Evolutionary conservation across 1,284 basidiomycete species (phyloP), one percentile per base, ranked within the genome.

Genomic region (Marasmius tenuissimus): DNA sequence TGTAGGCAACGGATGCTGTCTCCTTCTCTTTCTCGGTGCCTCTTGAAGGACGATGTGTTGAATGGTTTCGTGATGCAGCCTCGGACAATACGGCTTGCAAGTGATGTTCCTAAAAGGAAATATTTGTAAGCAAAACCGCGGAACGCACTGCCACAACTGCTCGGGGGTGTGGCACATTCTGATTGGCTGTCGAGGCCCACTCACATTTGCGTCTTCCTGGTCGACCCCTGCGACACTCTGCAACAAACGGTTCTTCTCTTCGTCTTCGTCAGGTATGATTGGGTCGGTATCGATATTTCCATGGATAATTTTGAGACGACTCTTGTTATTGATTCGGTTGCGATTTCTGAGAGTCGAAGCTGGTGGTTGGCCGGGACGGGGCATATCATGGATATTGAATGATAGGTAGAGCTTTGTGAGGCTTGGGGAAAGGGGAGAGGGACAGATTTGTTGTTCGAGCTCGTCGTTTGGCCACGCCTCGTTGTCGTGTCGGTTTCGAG

Each of bases 261-360:
- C 90, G 67, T 92, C 91, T 72, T 92, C 91, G 68, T 92, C 91
- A 65, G 90, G 83, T 62, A 92, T 88, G 73, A 93, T 82, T 66
- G 89, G 84, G 76, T 94, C 91, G 57, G 88, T 87, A 72, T 94
- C 93, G 78, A 92, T 85, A 74, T 86, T 85, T 64, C 89, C 91
- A 73, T 86, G 85, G 72, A 87, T 82, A 79, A 95, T 88, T 79
- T 88, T 88, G 71, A 95, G 88, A 66, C 91, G 88, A 70, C 91
- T 93, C 83, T 94, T 95, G 82, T 94, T 93, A 76, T 91, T 94
- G 78, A 95, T 89, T 74, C 93, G 86, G 77, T 91, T 91, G 75
- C 91, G 87, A 73, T 91, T 91, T 75, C 91, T 83, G 77, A 91
- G 88, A 67, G 88, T 85, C 62, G 87, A 87, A 70, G 87, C 83